These are phyloP conservation scores for Isabelozyma pseudorhagii DNA, from an alignment of 805 yeast species.

Conservation along the genomic window DNA sequence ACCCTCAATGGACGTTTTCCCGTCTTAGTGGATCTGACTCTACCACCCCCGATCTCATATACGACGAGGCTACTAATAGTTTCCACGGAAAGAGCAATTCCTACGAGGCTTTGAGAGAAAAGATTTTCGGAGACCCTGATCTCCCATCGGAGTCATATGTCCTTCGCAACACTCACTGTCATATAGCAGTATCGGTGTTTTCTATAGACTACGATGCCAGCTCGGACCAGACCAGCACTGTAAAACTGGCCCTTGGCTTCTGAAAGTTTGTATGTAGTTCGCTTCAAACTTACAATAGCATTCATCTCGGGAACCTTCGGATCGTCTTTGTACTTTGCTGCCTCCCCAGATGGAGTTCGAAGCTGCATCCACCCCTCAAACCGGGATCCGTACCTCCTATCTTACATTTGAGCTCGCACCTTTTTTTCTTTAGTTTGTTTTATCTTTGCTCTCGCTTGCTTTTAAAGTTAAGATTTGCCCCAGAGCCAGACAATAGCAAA, in stretches of 20 bases:
- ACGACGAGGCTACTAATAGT: constrained; percentile 39
- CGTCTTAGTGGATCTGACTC: constrained; percentile 46
- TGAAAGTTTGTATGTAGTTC: neutral
- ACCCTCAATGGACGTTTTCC: constrained; percentile 42
- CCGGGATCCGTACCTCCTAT: too few relatives aligned
- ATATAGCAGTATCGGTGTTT: constrained; percentile 44
- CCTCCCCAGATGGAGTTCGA: too few relatives aligned
- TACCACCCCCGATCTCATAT: constrained; percentile 25
- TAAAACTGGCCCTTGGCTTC: constrained; percentile 1
- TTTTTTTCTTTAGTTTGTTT: too few relatives aligned
- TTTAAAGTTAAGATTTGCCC: neutral
- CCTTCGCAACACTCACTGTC: constrained; percentile 33
- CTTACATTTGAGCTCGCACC: too few relatives aligned
- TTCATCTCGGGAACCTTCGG: too few relatives aligned
- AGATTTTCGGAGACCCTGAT: constrained; percentile 40
- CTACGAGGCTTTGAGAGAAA: constrained; percentile 19
- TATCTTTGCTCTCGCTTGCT: too few relatives aligned
- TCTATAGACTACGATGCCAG: constrained; percentile 46
- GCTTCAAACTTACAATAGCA: neutral
- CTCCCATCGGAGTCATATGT: constrained; percentile 42
- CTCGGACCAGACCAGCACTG: constrained; percentile 11
- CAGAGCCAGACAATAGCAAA: neutral
- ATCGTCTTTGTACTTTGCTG: too few relatives aligned
- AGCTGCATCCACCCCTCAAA: too few relatives aligned
- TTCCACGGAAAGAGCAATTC: constrained; percentile 10